Base-by-base conservation (phyloP, 2,329 filamentous ascomycete species). In the Alternaria metachromatica region DNA sequence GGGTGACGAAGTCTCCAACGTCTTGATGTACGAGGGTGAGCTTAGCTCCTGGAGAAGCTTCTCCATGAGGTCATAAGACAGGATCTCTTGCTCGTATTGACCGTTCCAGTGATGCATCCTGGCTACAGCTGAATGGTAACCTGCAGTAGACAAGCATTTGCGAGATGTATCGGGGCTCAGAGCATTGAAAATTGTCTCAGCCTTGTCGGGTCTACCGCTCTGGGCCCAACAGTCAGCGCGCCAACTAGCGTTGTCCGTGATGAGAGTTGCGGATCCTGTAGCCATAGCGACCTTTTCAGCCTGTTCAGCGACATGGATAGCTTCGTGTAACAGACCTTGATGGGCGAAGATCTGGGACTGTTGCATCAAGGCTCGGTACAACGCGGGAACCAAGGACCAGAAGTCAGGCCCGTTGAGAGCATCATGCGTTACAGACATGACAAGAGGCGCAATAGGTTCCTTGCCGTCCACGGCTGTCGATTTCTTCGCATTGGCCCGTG, bases 321-420 rank as follows among this genome's bases (percentile, higher is more conserved):
- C 95, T 77, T 98, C 95, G 64, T 93, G 90, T 67, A 94, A 93
- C 80, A 97, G 87, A 26, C 96, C 96, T 66, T 96, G 87, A 68
- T 97, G 91, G 1, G 91, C 89, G 71, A 94, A 97, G 1, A 97
- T 84, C 5, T 87, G 86, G 0, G 93, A 93, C 4, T 97, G 86
- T 62, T 94, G 90, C 63, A 90, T 81, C 13, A 97, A 83, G 60
- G 89, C 88, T 28, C 88, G 86, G 71, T 94, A 90, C 20, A 97
- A 85, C 1, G 90, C 89, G 26, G 88, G 87, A 8, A 96, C 89
- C 20, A 97, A 84, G 6, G 87, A 85, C 95, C 95, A 98, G 72
- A 95, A 94, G 3, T 87, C 86, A 1, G 93, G 89, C 55, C 89
- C 89, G 59, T 85, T 84, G 23, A 82, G 75, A 3, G 81, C 78